Evolutionary conservation across 768 basidiomycete genomes (phyloP).

Genomic region (Phlebiopsis flavidoalba): DNA sequence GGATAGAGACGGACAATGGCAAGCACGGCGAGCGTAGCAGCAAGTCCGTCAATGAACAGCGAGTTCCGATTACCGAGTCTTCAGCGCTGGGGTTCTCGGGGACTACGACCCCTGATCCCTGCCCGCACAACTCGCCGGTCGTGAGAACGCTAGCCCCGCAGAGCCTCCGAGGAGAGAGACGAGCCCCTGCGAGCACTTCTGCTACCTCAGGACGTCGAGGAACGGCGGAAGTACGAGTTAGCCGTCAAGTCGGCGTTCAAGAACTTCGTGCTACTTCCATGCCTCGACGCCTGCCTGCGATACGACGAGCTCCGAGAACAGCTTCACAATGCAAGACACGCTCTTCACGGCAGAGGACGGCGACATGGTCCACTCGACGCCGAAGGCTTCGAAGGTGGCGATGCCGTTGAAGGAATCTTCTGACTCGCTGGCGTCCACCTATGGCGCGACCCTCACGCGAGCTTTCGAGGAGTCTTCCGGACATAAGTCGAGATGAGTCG

Average conservation of each 20-base stretch:
- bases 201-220: conserved; percentile 2
- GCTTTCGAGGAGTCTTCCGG: background rate
- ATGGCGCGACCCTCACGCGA: background rate
- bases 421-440: background rate
- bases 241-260: background rate
- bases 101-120: background rate
- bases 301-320: background rate
- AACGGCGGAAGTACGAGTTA: background rate
- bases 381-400: background rate
- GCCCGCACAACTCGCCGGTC: background rate
- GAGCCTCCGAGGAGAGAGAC: background rate
- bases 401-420: background rate
- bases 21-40: too few species aligned
- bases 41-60: background rate
- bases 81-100: too few species aligned
- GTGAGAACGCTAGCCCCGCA: background rate
- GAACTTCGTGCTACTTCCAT: background rate
- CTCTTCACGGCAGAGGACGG: background rate
- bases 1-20: background rate
- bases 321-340: background rate
- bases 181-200: background rate
- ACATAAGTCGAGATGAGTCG: background rate
- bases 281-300: background rate
- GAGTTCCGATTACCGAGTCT: background rate
- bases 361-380: background rate